Evolutionary conservation across 768 basidiomycete genomes (phyloP).

Genomic region (Crassisporium funariophilum): DNA sequence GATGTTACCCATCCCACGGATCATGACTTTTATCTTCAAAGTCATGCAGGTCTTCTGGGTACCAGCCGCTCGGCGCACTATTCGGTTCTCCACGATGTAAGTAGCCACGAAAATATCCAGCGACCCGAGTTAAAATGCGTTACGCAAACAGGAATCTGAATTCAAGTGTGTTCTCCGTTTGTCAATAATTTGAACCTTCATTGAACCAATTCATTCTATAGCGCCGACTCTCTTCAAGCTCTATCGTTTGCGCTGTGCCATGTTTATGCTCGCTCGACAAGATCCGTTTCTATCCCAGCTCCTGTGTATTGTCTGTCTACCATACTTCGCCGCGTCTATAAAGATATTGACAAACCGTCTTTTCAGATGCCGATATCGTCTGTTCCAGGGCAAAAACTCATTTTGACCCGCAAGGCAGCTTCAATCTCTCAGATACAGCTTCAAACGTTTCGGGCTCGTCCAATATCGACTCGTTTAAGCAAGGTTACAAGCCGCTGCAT

Average conservation of each 20-base stretch:
- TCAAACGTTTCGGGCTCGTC: slow-evolving; percentile 30
- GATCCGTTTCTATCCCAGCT: slow-evolving; percentile 80
- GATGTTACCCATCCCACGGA: slow-evolving; percentile 72
- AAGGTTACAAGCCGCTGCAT: slow-evolving; percentile 44
- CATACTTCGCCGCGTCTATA: not conserved
- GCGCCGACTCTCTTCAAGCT: slow-evolving; percentile 65
- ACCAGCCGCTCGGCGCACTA: slow-evolving; percentile 61
- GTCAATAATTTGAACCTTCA: not conserved
- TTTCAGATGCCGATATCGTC: slow-evolving; percentile 70
- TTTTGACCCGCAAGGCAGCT: slow-evolving; percentile 38
- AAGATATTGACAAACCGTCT: not conserved
- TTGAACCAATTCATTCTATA: slow-evolving; percentile 20
- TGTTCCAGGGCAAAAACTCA: slow-evolving; percentile 19
- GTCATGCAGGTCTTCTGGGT: slow-evolving; percentile 76
- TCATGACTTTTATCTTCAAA: slow-evolving; percentile 78
- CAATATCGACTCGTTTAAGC: slow-evolving; percentile 44
- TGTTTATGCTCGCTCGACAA: slow-evolving; percentile 74
- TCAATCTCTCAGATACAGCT: slow-evolving; percentile 43
- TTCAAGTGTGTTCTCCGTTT: slow-evolving; percentile 48
- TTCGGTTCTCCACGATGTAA: slow-evolving; percentile 46
- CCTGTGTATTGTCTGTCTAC: slow-evolving; percentile 70
- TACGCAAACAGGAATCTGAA: slow-evolving; percentile 39
- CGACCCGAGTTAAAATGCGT: not conserved
- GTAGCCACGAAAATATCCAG: too few relatives aligned
- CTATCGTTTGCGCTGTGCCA: slow-evolving; percentile 74